phyloP scores from a whole-genome alignment of 2,329 filamentous ascomycete genomes.

The Fusarium pininemorale region DNA sequence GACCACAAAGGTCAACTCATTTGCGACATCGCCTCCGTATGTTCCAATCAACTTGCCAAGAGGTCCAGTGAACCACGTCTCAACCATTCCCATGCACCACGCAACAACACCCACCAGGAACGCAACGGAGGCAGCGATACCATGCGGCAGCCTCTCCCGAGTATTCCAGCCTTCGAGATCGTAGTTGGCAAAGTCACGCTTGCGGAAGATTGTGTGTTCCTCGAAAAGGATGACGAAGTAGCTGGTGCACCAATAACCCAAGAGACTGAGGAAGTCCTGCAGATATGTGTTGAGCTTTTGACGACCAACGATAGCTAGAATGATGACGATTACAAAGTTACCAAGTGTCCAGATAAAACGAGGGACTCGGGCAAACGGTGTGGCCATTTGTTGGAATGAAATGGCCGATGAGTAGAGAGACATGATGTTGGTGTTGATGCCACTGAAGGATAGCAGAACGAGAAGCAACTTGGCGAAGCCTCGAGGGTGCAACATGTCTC shows the following conservation, averaged over 20 bases:
- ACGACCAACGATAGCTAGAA: conserved; percentile 1
- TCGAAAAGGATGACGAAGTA: conserved; percentile 7
- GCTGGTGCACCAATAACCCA: conserved; percentile 12
- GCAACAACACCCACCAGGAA: conserved; percentile 3
- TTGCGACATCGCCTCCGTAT: not conserved
- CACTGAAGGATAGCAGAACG: not conserved
- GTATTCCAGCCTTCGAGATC: not conserved
- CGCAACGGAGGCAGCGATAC: not conserved
- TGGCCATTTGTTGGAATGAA: conserved; percentile 4
- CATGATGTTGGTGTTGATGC: conserved; percentile 13
- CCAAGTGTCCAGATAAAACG: conserved; percentile 8
- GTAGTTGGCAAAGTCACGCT: not conserved
- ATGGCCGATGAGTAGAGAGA: conserved; percentile 7
- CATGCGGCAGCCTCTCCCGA: not conserved
- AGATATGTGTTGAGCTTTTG: conserved; percentile 7
- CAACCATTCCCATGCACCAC: conserved; percentile 9
- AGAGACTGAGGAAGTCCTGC: not conserved
- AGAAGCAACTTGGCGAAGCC: conserved; percentile 3
- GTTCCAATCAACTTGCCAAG: conserved; percentile 1
- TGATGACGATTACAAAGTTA: not conserved
- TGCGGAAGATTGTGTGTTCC: conserved; percentile 9
- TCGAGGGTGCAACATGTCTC: conserved; percentile 1
- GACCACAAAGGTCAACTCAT: conserved; percentile 5
- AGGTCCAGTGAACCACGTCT: conserved; percentile 2
- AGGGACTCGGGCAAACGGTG: not conserved